Evolutionary conservation across 306 rosid species (phyloP), one percentile per base, ranked within the genome.

Genomic region (Morella rubra): DNA sequence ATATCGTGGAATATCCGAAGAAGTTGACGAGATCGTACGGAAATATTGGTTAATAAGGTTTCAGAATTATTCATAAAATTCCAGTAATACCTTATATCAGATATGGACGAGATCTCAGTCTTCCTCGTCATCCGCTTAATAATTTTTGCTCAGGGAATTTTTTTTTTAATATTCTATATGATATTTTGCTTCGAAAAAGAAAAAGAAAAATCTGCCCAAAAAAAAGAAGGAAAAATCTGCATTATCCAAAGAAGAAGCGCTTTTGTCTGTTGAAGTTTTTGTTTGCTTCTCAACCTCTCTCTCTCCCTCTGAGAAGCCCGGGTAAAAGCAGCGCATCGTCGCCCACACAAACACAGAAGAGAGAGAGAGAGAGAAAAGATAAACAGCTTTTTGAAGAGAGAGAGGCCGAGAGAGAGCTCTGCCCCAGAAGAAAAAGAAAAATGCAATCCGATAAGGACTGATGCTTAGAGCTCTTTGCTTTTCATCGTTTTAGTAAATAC

Each of bases 371-470:
- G 75, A 62, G 75, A 15, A 58, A 59, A 82, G 75, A 73, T 54
- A 71, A 54, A 32, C 27, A 8, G 44, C 77, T 78, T 72, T 64
- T 80, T 7, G 12, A 40, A 71, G 53, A 32, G 64, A 80, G 77
- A 81, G 81, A 81, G 82, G 8, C 45, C 1, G 40, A 44, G 76
- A 40, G 69, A 19, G 11, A 19, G 32, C 15, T 71, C 27, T 41
- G 54, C 15, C 77, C 84, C 67, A 66, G 64, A 77, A 73, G 73
- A 52, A 51, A 49, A 74, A 32, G 76, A 49, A 77, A 20, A 73
- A 73, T 79, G 89, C 88, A 88, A 81, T 75, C 66, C 80, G 97
- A 91, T 87, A 87, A 83, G 90, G 91, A 88, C 92, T 75, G 78
- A 66, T 87, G 94, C 88, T 72, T 75, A 59, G 81, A 76, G 77